phyloP scores from a whole-genome alignment of 257 asterid genomes.

The Avicennia marina region DNA sequence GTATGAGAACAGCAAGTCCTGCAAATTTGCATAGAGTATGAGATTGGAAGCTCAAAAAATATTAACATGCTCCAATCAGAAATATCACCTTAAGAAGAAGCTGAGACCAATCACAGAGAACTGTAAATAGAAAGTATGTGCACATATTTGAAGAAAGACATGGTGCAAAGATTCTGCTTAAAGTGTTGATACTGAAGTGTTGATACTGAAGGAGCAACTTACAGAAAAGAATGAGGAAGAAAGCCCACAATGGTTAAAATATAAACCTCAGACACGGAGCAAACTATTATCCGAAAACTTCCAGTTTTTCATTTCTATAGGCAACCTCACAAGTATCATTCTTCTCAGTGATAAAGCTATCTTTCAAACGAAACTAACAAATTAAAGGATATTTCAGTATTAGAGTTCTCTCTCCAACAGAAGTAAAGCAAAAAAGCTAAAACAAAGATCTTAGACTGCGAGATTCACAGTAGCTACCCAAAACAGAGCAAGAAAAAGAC shows the following conservation, averaged over 20 bases:
- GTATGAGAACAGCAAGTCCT: slow-evolving; percentile 84
- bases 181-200: too few species aligned
- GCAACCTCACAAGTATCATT: not conserved
- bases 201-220: too few species aligned
- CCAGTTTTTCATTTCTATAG: not conserved
- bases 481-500: not conserved
- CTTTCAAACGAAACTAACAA: too few species aligned
- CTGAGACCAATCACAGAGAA: not conserved
- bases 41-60: not conserved
- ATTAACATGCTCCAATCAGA: not conserved
- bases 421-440: not conserved
- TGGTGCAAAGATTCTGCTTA: too few species aligned
- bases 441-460: not conserved
- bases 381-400: too few species aligned
- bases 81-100: not conserved
- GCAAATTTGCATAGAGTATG: slow-evolving; percentile 8
- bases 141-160: not conserved
- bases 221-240: too few species aligned
- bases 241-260: too few species aligned
- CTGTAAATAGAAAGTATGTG: too few species aligned
- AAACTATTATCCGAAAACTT: not conserved
- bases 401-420: slow-evolving; percentile 3
- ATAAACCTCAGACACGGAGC: not conserved
- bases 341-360: not conserved
- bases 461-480: not conserved